Percentiles rank a stretch among this genome's conserved stretches.
These are phyloP conservation scores for Tylopilus orsonianus DNA, from an alignment of 1,284 basidiomycete genomes.

Conservation along the genomic window DNA sequence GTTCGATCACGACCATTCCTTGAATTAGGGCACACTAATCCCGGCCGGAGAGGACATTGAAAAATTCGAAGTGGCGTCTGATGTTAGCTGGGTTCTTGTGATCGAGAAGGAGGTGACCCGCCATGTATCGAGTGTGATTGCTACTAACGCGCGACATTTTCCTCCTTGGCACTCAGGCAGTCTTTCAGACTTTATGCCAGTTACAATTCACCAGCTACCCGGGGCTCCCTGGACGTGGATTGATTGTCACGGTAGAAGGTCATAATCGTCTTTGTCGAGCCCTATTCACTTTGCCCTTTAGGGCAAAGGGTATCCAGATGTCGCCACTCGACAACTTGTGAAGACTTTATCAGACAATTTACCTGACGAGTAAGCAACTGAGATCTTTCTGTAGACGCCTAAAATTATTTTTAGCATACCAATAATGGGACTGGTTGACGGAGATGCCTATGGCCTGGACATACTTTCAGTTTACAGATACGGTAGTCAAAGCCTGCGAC, in stretches of 20 bases:
- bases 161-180: constrained; percentile 53
- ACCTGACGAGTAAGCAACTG: constrained; percentile 42
- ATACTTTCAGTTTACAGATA: constrained; percentile 85
- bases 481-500: constrained; percentile 61
- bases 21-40: constrained; percentile 66
- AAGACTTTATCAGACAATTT: constrained; percentile 67
- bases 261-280: neutral
- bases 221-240: constrained; percentile 54
- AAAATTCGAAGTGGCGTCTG: constrained; percentile 50
- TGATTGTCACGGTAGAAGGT: constrained; percentile 65
- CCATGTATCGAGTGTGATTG: neutral
- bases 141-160: neutral
- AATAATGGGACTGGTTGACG: constrained; percentile 81
- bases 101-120: constrained; percentile 86
- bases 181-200: constrained; percentile 80
- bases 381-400: constrained; percentile 11
- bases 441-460: constrained; percentile 86
- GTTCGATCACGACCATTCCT: neutral
- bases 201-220: constrained; percentile 50
- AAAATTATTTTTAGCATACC: constrained; percentile 51
- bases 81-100: constrained; percentile 75
- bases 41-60: constrained; percentile 72
- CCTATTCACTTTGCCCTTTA: constrained; percentile 33
- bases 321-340: constrained; percentile 83
- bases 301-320: constrained; percentile 95